Conservation (phyloP, 176 grass and related monocot species). For the maize (Zea mays) region Zm-B73-REFERENCE-NAM-5.0 NC_050102.1:18732001-18732500, state of each 20-base stretch:
- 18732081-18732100: conserved; percentile 27
- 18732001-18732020: conserved; percentile 71
- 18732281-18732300: conserved; percentile 54
- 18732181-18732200: conserved; percentile 71
- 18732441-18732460: conserved; percentile 13
- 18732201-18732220: conserved; percentile 50
- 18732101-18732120: background rate
- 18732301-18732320: background rate
- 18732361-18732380: background rate
- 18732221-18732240: conserved; percentile 47
- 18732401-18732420: conserved; percentile 15
- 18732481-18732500: conserved; percentile 29
- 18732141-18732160: conserved; percentile 55
- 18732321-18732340: background rate
- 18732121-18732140: background rate
- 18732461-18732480: background rate
- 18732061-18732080: conserved; percentile 66
- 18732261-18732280: conserved; percentile 67
- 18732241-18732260: conserved; percentile 69
- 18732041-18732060: conserved; percentile 65
- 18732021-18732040: conserved; percentile 57
- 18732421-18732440: conserved; percentile 5
- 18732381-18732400: conserved; percentile 1
- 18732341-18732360: background rate
- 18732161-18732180: conserved; percentile 71